Evolutionary conservation across 108 stramenopile genomes (phyloP).

Genomic region (Hondaea fermentalgiana): DNA sequence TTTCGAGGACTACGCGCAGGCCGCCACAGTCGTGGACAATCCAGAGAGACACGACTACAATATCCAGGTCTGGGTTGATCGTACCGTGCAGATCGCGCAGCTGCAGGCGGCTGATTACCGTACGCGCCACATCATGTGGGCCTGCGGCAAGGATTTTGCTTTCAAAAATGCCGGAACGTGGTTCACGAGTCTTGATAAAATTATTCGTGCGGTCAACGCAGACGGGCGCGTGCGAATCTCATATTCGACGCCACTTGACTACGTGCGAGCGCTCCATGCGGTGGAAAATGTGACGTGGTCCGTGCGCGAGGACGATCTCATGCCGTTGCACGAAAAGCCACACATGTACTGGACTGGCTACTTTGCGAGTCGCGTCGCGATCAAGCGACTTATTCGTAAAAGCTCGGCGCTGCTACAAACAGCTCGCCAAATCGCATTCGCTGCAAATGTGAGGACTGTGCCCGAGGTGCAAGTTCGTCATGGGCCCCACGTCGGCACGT

Average conservation of each 20-base stretch:
- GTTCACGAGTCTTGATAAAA: slow-evolving; percentile 40
- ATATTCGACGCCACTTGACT: slow-evolving; percentile 69
- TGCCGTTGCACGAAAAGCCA: slow-evolving; percentile 77
- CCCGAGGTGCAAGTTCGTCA: neutral
- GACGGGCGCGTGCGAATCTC: slow-evolving; percentile 64
- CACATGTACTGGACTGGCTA: slow-evolving; percentile 91
- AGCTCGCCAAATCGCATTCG: slow-evolving; percentile 60
- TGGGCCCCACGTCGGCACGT: neutral
- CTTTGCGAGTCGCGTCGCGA: slow-evolving; percentile 71
- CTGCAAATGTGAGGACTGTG: neutral
- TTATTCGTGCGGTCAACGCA: slow-evolving; percentile 43
- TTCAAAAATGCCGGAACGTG: slow-evolving; percentile 40
- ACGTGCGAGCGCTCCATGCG: slow-evolving; percentile 62
- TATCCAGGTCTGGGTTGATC: neutral
- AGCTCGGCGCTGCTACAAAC: slow-evolving; percentile 62
- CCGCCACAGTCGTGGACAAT: slow-evolving; percentile 46
- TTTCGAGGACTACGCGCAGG: slow-evolving; percentile 58
- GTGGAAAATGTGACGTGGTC: neutral
- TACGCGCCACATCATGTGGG: slow-evolving; percentile 7
- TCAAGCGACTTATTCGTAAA: slow-evolving; percentile 73
- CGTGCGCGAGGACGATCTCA: slow-evolving; percentile 74
- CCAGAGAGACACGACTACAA: neutral
- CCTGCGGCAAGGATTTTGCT: slow-evolving; percentile 29
- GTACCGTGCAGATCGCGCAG: neutral
- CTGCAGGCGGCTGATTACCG: neutral